Evolutionary conservation across 345 rosid genomes (phyloP), one percentile per base, ranked within the genome.

Genomic region (Turnera subulata): DNA sequence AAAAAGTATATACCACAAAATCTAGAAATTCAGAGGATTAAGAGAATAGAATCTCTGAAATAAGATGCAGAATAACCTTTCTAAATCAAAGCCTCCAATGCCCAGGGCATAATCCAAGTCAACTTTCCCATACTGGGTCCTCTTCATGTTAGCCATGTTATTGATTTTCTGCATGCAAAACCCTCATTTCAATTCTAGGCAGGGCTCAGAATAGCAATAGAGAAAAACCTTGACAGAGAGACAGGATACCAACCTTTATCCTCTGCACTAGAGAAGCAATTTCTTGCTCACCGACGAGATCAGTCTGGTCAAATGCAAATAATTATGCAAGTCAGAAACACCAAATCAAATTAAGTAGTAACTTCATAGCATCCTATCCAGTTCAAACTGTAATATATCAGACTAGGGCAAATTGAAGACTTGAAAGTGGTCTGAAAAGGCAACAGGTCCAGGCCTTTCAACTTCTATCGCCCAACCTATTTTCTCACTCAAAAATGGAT

Each of bases 91-190:
- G 73, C 98, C 98, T 56, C 98, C 93, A 75, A 92, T 84, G 47
- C 98, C 95, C 77, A 92, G 95, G 76, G 86, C 97, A 76, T 86
- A 89, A 60, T 86, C 97, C 81, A 89, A 75, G 84, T 92, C 89
- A 72, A 89, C 94, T 54, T 89, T 81, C 66, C 98, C 97, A 66
- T 72, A 89, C 64, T 80, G 77, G 48, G 98, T 86, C 46, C 62
- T 74, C 61, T 79, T 86, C 82, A 89, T 59, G 69, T 75, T 71
- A 66, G 98, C 95, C 93, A 89, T 82, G 47, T 74, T 58, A 61
- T 89, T 92, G 39, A 92, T 86, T 57, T 69, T 75, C 97, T 92
- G 83, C 66, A 65, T 29, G 53, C 44, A 69, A 40, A 16, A 62
- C 53, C 38, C 40, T 38, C 63, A 62, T 16, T 48, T 75, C 24